Conservation (phyloP, 176 grass and related monocot genomes). For the Triticum urartu region DNA sequence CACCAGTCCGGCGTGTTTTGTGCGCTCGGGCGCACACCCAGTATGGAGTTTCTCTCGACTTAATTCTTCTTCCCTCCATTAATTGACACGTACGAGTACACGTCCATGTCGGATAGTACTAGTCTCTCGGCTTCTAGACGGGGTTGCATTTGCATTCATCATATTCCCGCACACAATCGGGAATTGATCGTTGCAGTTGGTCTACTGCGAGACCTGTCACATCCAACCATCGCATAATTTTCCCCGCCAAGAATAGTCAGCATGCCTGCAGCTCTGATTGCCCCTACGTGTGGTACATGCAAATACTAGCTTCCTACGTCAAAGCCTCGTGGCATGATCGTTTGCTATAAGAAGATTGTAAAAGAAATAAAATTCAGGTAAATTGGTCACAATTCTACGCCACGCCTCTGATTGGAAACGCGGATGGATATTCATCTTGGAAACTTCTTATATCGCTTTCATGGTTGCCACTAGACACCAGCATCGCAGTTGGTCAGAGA, state of each 20-base stretch:
- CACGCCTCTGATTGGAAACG: not conserved
- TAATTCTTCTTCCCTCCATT: not conserved
- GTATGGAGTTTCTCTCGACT: not conserved
- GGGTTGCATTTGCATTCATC: not conserved
- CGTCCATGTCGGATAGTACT: not conserved
- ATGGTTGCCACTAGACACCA: not conserved
- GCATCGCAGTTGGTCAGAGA: not conserved
- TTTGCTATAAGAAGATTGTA: not conserved
- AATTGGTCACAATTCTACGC: not conserved
- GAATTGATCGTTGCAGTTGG: not conserved
- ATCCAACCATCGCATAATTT: not conserved
- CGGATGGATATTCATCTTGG: not conserved
- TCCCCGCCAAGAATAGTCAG: not conserved
- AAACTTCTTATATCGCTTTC: not conserved
- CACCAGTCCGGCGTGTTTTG: not conserved
- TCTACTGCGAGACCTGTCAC: not conserved
- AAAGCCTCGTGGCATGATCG: not conserved
- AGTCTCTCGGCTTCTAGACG: not conserved
- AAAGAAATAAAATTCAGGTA: not conserved
- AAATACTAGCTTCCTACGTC: not conserved
- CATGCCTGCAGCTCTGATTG: not conserved
- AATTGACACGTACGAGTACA: not conserved
- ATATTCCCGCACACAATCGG: not conserved
- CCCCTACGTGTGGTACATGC: conserved; percentile 11
- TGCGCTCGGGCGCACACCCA: not conserved